Evolutionary conservation across 345 rosid genomes (phyloP), one percentile per base, ranked within the genome.

Genomic region (Erysimum cheiranthoides): DNA sequence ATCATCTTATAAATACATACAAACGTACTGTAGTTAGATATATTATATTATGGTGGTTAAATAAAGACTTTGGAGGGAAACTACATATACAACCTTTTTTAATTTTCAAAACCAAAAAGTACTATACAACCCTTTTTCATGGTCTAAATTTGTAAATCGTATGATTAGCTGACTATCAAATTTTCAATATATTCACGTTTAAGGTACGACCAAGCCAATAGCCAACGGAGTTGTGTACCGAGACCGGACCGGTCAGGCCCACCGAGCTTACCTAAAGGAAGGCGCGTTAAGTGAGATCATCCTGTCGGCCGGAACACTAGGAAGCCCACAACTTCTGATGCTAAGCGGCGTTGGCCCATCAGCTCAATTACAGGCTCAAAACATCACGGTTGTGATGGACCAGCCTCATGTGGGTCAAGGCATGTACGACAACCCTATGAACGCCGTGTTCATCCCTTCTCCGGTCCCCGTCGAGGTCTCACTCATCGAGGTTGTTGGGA

Each of bases 351-450:
- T 91, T 3, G 95, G 95, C n/a, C 97, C 97, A 21, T 58, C 63
- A 2, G 46, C 63, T 12, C 91, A 88, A 8, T 77, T 89, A 34
- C 57, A 51, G 43, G 73, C 86, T 34, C 81, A 84, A 6, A 79
- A 85, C 36, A 85, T 91, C 10, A 65, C 76, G 0, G 53, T 85
- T 27, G 85, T 89, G 66, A 49, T 84, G 75, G 83, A 86, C 73
- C 89, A 86, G 65, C 89, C 91, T 35, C 54, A 78, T 64, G 89
- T 91, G 9, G 97, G 97, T 13, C 89, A 82, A 78, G 88, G 84
- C 42, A 89, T 91, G 97, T 77, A 85, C 1, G 93, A 91, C 28
- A 91, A 89, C 57, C 95, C 93, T 30, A 85, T 87, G 92, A 91
- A 87, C 53, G 89, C 90, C 32, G 79, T 91, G 12, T 83, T 80